Base-by-base conservation (phyloP, 768 basidiomycete species). In the Mycena rebaudengoi region DNA sequence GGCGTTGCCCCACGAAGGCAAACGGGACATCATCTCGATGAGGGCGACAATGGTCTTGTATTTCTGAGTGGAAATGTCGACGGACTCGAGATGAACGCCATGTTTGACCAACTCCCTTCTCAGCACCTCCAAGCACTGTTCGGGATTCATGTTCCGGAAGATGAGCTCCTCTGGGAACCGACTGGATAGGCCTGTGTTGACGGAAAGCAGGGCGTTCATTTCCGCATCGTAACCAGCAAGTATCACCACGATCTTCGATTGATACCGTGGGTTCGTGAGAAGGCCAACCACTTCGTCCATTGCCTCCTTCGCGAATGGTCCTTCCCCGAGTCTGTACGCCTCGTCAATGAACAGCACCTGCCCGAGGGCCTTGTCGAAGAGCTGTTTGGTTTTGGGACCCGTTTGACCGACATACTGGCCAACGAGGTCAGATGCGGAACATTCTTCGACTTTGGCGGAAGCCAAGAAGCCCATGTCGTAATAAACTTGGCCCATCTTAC, bases 331-430 rank as follows among this genome's bases (percentile, higher is more conserved):
- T 25, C 89, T 79, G 67, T 91, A 91, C 0, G 90, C 90, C 64
- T 91, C 90, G 55, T 91, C 90, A 52, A 91, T 80, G 76, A 91
- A 91, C 0, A 91, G 78, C 4, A 91, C 89, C 40, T 83, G 82
- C 0, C 90, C 90, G 0, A 89, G 79, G 0, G 88, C 90, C 70
- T 85, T 87, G 45, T 89, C 86, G 46, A 91, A 85, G 1, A 86
- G 68, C 54, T 84, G 79, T 65, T 75, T 79, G 1, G 87, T 88
- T 72, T 90, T 90, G 0, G 88, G 89, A 0, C 90, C 91, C 0
- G 90, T 91, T 0, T 91, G 89, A 6, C 90, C 90, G 10, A 91
- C 84, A 50, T 86, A 91, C 68, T 90, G 80, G 1, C 86, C 91
- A 1, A 91, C 85, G 29, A 92, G 79, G 64, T 91, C 91, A 2